Conservation (phyloP, 257 asterid genomes). For the Solanum neorickii region DNA sequence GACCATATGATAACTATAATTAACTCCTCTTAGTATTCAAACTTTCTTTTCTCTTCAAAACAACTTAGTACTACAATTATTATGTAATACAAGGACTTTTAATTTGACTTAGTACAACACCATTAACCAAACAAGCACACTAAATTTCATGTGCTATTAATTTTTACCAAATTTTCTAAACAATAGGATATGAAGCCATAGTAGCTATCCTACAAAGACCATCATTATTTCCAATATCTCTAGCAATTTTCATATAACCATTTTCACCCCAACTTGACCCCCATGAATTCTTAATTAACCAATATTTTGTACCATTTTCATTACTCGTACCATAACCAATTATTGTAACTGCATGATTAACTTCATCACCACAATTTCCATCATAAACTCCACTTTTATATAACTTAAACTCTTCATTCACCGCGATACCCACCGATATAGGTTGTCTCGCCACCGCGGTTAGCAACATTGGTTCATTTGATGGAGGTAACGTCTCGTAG, state of each 20-base stretch:
- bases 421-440: background rate
- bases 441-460: background rate
- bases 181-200: background rate
- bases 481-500: background rate
- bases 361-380: background rate
- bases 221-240: background rate
- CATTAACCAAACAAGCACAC: background rate
- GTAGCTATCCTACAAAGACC: slow-evolving; percentile 8
- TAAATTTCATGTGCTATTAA: background rate
- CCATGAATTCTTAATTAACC: slow-evolving; percentile 4
- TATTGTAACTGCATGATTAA: slow-evolving; percentile 1
- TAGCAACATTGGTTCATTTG: background rate
- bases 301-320: background rate
- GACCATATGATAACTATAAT: background rate
- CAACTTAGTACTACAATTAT: background rate
- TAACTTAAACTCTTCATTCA: background rate
- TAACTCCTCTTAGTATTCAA: background rate
- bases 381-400: background rate
- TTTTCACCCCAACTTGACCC: slow-evolving; percentile 6
- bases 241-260: slow-evolving; percentile 7
- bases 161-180: background rate
- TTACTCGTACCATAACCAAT: background rate
- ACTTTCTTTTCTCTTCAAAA: background rate
- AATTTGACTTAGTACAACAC: background rate
- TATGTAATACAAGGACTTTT: background rate